Evolutionary conservation across 2,329 filamentous ascomycete genomes (phyloP).

Genomic region (Cytospora piceae): DNA sequence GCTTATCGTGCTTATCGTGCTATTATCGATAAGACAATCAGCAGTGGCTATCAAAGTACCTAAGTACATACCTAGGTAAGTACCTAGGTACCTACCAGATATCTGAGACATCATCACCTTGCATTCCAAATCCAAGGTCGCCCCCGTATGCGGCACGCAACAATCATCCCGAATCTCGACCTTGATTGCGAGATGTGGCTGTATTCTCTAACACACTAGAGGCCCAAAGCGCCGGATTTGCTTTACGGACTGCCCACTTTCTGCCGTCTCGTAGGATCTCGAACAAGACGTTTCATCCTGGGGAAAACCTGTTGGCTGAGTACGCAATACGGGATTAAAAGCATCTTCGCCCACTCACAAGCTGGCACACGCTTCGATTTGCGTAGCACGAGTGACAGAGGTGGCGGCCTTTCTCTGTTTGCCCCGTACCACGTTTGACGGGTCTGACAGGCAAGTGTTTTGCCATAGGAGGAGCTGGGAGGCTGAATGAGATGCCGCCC

Average conservation of each 20-base stretch:
- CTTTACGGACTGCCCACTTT: not conserved
- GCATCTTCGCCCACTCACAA: not conserved
- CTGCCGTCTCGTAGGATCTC: not conserved
- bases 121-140: not conserved
- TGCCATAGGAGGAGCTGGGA: not conserved
- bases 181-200: not conserved
- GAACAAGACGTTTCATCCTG: not conserved
- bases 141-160: too few relatives aligned
- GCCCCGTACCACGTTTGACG: slow-evolving; percentile 1
- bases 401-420: slow-evolving; percentile 10
- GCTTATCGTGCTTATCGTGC: not conserved
- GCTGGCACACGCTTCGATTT: not conserved
- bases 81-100: too few relatives aligned
- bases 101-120: not conserved
- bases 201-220: not conserved
- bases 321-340: not conserved
- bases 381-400: slow-evolving; percentile 16
- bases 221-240: not conserved
- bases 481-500: not conserved
- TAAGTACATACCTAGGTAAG: too few relatives aligned
- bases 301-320: not conserved
- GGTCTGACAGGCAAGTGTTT: too few relatives aligned
- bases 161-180: not conserved
- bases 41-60: too few relatives aligned
- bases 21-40: not conserved